Evolutionary conservation across 2,329 filamentous ascomycete species (phyloP).

Genomic region (Fusarium hostae): DNA sequence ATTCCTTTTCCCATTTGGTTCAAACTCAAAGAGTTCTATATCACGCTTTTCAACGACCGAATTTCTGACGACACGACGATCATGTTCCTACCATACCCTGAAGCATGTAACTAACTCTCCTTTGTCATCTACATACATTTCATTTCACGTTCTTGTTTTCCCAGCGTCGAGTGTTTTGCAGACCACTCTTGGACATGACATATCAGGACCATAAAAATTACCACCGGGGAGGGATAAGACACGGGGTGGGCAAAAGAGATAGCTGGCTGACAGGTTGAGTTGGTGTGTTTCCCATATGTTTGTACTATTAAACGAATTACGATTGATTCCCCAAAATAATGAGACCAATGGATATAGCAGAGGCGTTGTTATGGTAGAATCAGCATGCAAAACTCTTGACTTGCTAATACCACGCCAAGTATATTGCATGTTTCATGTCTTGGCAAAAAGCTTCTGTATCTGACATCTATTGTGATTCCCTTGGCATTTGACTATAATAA

Average conservation of each 20-base stretch:
- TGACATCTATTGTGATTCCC: not conserved
- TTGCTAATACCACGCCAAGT: slow-evolving; percentile 4
- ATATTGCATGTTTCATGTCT: not conserved
- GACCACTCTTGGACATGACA: slow-evolving; percentile 11
- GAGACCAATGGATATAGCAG: slow-evolving; percentile 19
- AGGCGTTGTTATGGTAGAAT: slow-evolving; percentile 21
- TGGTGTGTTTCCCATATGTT: not conserved
- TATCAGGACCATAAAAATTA: not conserved
- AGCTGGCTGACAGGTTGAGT: not conserved
- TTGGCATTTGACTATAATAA: not conserved
- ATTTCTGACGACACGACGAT: slow-evolving; percentile 41
- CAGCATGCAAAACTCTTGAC: slow-evolving; percentile 18
- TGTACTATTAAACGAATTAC: slow-evolving; percentile 34
- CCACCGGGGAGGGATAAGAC: not conserved
- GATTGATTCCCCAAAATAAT: slow-evolving; percentile 32
- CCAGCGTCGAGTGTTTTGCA: slow-evolving; percentile 1
- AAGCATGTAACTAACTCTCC: slow-evolving; percentile 30
- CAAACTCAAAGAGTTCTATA: slow-evolving; percentile 4
- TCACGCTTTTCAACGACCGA: slow-evolving; percentile 32
- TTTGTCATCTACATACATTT: slow-evolving; percentile 21
- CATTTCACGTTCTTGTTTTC: not conserved
- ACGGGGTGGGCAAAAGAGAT: not conserved
- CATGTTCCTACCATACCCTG: slow-evolving; percentile 33
- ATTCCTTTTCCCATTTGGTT: not conserved
- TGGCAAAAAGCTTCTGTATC: not conserved